phyloP scores from a whole-genome alignment of 2,329 filamentous ascomycete genomes.

The Aspergillus sp. region DNA sequence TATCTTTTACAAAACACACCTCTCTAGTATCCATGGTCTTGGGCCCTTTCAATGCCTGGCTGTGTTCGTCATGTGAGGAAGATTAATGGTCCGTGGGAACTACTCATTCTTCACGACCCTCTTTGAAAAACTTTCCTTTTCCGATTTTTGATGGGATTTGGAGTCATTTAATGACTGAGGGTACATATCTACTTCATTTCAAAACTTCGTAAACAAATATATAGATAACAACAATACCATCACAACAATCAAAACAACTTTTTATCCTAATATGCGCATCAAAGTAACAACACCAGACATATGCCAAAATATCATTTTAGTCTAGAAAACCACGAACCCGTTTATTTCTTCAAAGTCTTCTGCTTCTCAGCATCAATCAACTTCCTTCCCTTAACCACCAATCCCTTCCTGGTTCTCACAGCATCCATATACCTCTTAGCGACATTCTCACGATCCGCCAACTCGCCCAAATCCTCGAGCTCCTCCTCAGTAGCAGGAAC shows the following conservation, averaged over 20 bases:
- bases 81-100: conserved; percentile 24
- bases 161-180: conserved; percentile 15
- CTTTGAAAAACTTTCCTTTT: conserved; percentile 15
- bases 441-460: conserved; percentile 91
- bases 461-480: conserved; percentile 88
- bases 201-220: not conserved
- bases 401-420: conserved; percentile 79
- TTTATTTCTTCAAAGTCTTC: conserved; percentile 61
- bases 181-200: conserved; percentile 13
- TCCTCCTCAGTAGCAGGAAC: conserved; percentile 95
- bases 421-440: conserved; percentile 94
- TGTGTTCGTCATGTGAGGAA: conserved; percentile 43
- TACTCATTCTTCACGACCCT: conserved; percentile 25
- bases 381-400: conserved; percentile 73
- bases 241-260: not conserved
- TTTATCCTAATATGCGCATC: not conserved
- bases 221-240: not conserved
- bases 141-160: conserved; percentile 4
- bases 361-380: conserved; percentile 89
- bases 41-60: conserved; percentile 34
- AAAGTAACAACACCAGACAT: conserved; percentile 2
- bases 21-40: conserved; percentile 41
- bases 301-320: not conserved
- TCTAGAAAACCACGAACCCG: conserved; percentile 1
- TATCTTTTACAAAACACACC: conserved; percentile 8